Base-by-base conservation (phyloP, 1,139 yeast genomes). In the Zhuliangozyma blackwelliae region DNA sequence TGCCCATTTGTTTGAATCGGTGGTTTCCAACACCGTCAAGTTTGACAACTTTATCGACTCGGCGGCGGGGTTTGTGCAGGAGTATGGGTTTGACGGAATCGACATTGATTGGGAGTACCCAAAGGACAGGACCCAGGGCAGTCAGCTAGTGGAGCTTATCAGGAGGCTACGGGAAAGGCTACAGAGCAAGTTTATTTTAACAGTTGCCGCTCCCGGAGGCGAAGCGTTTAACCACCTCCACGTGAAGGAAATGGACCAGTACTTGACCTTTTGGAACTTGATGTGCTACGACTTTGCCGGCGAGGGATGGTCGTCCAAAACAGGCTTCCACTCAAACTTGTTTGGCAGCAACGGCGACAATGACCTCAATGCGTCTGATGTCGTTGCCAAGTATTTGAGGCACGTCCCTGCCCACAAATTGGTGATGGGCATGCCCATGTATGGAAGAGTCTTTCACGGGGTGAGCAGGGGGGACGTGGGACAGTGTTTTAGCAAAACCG, bases 31-130 rank as follows among this genome's bases (percentile, higher is more conserved):
- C 32, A 50, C 56, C 0, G 40, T 37, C 1, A 72, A 65, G 37
- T 44, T 80, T 7, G 52, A 54, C 2, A 55, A 35, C 1, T 88
- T 90, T 57, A 75, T 79, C 3, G 40, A 51, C 1, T 66, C 82
- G 2, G 65, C 81, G 1, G 66, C 75, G 1, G 58, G 59, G 0
- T 57, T 75, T 25, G 65, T 87, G 50, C 46, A 59, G 3, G 61
- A 68, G 35, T 73, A 78, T 51, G 83, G 86, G 0, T 79, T 92
- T 50, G 97, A 92, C 55, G 97, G 98, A 0, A 66, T 92, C 35
- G 98, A 92, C 56, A 63, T 92, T 27, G 98, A 92, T 59, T 92
- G 97, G 97, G 98, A 92, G 56, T 90, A 82, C 48, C 96, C 97
- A 0, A 55, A 61, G 19, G 67, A 59, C 30, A 48, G 50, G 3